phyloP scores from a whole-genome alignment of 2,329 filamentous ascomycete genomes.

The Aspergillus vadensis region DNA sequence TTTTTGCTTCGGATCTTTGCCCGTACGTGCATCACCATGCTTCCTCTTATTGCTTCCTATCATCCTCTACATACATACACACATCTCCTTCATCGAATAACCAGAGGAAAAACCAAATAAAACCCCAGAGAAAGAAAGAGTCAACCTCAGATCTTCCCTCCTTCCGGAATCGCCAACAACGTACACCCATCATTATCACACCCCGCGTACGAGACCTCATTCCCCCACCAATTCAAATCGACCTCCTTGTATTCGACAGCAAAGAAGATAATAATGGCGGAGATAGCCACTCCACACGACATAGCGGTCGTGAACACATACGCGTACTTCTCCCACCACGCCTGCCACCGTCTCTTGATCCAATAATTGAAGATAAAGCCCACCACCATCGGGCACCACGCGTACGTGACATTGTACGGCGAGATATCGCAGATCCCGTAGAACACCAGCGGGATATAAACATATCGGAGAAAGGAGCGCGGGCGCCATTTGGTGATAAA shows the following conservation, averaged over 20 bases:
- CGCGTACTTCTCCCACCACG: slow-evolving; percentile 8
- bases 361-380: background rate
- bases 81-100: too few relatives aligned
- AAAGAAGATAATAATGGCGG: slow-evolving; percentile 5
- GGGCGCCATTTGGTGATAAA: background rate
- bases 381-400: slow-evolving; percentile 6
- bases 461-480: background rate
- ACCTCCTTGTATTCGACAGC: slow-evolving; percentile 1
- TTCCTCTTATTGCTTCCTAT: too few relatives aligned
- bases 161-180: background rate
- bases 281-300: slow-evolving; percentile 4
- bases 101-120: background rate
- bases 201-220: background rate
- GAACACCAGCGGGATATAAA: background rate
- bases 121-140: background rate
- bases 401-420: slow-evolving; percentile 10
- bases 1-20: too few relatives aligned
- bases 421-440: background rate
- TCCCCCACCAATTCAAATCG: background rate
- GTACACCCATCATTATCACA: background rate
- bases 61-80: background rate
- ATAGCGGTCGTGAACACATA: slow-evolving; percentile 5
- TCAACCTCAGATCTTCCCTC: background rate
- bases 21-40: too few relatives aligned
- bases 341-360: background rate